Base-by-base conservation (phyloP, 192 early-diverging fungal genomes). In the Spizellomyces punctatus region DNA sequence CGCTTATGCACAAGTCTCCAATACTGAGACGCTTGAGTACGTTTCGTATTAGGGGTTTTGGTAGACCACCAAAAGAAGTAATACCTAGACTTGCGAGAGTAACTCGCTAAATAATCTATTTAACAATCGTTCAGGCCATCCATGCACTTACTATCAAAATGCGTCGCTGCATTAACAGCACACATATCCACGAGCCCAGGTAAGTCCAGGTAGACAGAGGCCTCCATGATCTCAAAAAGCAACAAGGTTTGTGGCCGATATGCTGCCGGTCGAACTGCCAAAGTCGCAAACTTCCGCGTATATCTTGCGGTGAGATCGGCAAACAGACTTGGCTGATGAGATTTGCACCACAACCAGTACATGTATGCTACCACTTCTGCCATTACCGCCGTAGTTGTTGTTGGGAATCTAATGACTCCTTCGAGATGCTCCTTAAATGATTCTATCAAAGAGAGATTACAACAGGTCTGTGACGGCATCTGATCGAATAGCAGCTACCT, bases 201-300 rank as follows among this genome's bases (percentile, higher is more conserved):
- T 4, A 74, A 48, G 46, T 66, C 64, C n/a, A 74, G 55, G 57
- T 74, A 74, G 10, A 74, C 52, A 22, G 72, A 63, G 12, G 72
- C 72, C 2, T 66, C 72, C 57, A 74, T 67, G 5, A 74, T 42
- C 14, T 74, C 72, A 10, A 74, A 74, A 19, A 74, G 43, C 16
- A 58, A 46, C n/a, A 22, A 8, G 4, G 50, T n/a, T 45, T 64
- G 17, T n/a, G 63, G 71, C 42, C 17, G 36, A 50, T 63, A 72
- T 12, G 14, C 50, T 12, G 59, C n/a, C 4, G 59, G 12, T 19
- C 14, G 12, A 2, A 19, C 21, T n/a, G 19, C 21, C 14, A 61
- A 19, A 19, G 12, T 22, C 59, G 14, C 59, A 16, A 55, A 55
- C 21, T 61, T 19, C 21, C 21, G 12, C 14, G 12, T 22, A 14